A percentile compares a stretch with the other conserved stretches of the same genome.
phyloP scores from a whole-genome alignment of 1,284 basidiomycete genomes.

The Malassezia vespertilionis region DNA sequence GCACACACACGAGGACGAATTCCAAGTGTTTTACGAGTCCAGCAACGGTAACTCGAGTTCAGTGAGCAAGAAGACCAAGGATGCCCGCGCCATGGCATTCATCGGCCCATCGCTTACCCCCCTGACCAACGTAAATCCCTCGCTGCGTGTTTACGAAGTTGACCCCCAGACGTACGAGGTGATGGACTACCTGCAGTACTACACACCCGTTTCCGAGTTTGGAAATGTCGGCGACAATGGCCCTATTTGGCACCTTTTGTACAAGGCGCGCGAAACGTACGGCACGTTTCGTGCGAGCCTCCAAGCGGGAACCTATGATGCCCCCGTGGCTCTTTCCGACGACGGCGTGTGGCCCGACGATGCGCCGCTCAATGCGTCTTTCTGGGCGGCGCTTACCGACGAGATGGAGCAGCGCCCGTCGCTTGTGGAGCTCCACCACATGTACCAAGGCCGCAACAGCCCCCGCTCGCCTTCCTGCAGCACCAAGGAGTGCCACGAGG shows the following conservation, averaged over 20 bases:
- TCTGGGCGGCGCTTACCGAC: conserved; percentile 71
- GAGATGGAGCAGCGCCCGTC: conserved; percentile 57
- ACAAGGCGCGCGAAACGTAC: conserved; percentile 61
- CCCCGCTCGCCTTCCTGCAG: conserved; percentile 54
- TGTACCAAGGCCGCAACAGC: conserved; percentile 62
- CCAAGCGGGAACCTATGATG: conserved; percentile 8
- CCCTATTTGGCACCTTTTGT: conserved; percentile 59
- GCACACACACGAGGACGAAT: conserved; percentile 69
- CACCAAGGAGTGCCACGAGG: conserved; percentile 54
- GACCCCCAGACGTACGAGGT: conserved; percentile 54
- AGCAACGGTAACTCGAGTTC: conserved; percentile 54
- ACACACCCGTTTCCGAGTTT: conserved; percentile 27
- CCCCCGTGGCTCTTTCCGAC: conserved; percentile 3
- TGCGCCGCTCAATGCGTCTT: conserved; percentile 69
- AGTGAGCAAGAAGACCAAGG: conserved; percentile 49
- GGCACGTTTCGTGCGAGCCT: conserved; percentile 50
- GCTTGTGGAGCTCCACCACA: conserved; percentile 60
- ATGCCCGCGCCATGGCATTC: conserved; percentile 11
- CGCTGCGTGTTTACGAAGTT: conserved; percentile 67
- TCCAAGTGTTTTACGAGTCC: conserved; percentile 66
- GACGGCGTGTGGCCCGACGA: conserved; percentile 53
- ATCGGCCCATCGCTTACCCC: conserved; percentile 65
- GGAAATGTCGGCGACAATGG: conserved; percentile 52
- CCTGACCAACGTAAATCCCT: conserved; percentile 63
- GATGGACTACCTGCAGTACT: conserved; percentile 41